Evolutionary conservation across 2,329 filamentous ascomycete species (phyloP), one percentile per base, ranked within the genome.

Genomic region (Cladosporium sp.): DNA sequence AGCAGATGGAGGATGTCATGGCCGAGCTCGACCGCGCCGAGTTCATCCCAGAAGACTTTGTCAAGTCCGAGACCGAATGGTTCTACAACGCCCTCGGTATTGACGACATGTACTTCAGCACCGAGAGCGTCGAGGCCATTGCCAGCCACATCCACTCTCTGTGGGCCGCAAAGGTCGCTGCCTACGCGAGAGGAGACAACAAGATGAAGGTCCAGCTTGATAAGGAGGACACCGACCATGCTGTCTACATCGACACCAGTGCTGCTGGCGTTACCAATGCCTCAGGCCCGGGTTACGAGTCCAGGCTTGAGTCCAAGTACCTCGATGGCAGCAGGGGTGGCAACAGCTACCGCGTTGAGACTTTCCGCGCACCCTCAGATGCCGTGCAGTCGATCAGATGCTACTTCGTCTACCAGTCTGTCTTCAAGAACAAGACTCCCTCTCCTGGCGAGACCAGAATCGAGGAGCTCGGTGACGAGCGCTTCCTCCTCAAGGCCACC

Each of bases 81-180:
- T 98, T 98, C 77, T 98, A 98, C 76, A 88, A 93, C 67, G 86
- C 94, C 69, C 82, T 98, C 19, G 93, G 93, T 60, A 98, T 98
- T 62, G 93, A 98, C 65, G 93, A 96, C 77, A 92, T 95, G 72
- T 97, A 96, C 77, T 97, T 97, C 74, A 84, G 91, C 67, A 90
- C 92, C 58, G 91, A 96, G 74, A 82, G 79, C 4, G 86, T 86
- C 15, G 83, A 88, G 50, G 88, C 88, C 52, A 94, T 98, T 65
- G 86, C 90, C 59, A 94, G 85, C 69, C 90, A 96, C 67, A 91
- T 98, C 66, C 92, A 92, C 54, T 96, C 92, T 9, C 82, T 98
- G 42, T 98, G 97, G 67, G 93, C 93, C 48, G 93, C 92, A 67
- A 97, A 97, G 75, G 84, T 97, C 40, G 93, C 93, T 32, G 91